Conservation (phyloP, 495 filamentous ascomycete genomes). For the Talaromyces nanjingensis region DNA sequence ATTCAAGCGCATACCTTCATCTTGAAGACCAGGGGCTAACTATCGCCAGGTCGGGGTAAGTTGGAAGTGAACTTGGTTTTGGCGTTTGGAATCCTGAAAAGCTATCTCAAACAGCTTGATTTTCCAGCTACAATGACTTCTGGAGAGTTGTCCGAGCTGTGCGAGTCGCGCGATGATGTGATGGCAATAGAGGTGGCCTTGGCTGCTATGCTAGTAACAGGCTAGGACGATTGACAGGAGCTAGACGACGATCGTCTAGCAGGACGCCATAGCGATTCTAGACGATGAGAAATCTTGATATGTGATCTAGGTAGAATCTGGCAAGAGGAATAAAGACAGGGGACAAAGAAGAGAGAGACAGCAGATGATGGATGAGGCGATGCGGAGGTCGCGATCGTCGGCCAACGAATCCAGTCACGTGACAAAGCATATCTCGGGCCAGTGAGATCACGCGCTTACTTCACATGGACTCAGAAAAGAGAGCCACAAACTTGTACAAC, state of each 20-base stretch:
- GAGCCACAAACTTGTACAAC: not conserved
- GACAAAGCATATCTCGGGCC: conserved; percentile 18
- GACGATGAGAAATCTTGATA: conserved; percentile 2
- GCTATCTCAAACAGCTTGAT: not conserved
- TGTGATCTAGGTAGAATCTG: not conserved
- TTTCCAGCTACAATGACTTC: not conserved
- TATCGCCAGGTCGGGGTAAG: conserved; percentile 4
- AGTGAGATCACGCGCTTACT: conserved; percentile 37
- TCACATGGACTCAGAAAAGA: conserved; percentile 22
- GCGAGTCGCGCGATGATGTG: conserved; percentile 15
- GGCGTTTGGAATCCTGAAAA: not conserved
- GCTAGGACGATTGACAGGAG: conserved; percentile 12
- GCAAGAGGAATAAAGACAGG: conserved; percentile 13
- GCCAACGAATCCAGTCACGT: conserved; percentile 29
- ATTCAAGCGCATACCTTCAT: conserved; percentile 22
- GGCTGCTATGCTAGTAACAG: conserved; percentile 27
- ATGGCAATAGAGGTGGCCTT: conserved; percentile 19
- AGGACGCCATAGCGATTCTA: conserved; percentile 20
- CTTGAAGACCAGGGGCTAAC: conserved; percentile 3
- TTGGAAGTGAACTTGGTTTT: not conserved
- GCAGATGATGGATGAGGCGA: conserved; percentile 15
- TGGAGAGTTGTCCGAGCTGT: not conserved
- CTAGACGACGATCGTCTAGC: conserved; percentile 42
- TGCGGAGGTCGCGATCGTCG: conserved; percentile 22
- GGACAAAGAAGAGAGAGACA: conserved; percentile 7